Evolutionary conservation across 2,329 filamentous ascomycete species (phyloP), one percentile per base, ranked within the genome.

Genomic region (Magnaporthiopsis incrustans): DNA sequence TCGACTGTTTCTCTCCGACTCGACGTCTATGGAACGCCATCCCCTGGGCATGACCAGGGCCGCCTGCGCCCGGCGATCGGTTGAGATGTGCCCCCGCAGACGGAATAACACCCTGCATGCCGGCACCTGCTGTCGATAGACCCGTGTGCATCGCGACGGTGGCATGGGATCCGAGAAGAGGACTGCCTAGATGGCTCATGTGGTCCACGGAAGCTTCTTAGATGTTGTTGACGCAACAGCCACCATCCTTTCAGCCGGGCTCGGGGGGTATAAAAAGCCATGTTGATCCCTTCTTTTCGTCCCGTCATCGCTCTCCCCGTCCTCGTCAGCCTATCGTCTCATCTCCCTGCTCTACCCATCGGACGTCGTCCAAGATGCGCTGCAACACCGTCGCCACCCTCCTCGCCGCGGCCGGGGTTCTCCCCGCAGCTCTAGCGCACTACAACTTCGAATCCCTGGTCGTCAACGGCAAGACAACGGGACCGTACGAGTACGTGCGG

Each of bases 401-500:
- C 61, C 10, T 63, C 53, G 61, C 53, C 53, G 61, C 61, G 26
- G 62, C 44, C 32, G 62, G 38, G 8, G 25, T 22, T 18, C 14
- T 60, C 57, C 57, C 62, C 53, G 30, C 57, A 22, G 57, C 35
- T 6, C 57, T 53, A 26, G 62, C 62, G 1, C 62, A 63, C 35
- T 63, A 59, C 62, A 63, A 63, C 62, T 63, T 63, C 38, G 62
- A 59, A 26, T 3, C 35, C 25, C 62, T 63, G 12, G 27, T 59
- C 35, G 67, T 68, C 62, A 69, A 69, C 59, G 68, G 67, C 64
- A 64, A 68, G 35, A 60, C 68, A 14, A 69, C 68, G 14, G 59
- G 60, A 38, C 15, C 65, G n/a, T 69, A 69, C 63, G 60, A 69
- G 63, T 69, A 66, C 58, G 67, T 69, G 15, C 68, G 68, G 35